Evolutionary conservation across 768 basidiomycete species (phyloP), one percentile per base, ranked within the genome.

Genomic region (Lentinula aciculospora): DNA sequence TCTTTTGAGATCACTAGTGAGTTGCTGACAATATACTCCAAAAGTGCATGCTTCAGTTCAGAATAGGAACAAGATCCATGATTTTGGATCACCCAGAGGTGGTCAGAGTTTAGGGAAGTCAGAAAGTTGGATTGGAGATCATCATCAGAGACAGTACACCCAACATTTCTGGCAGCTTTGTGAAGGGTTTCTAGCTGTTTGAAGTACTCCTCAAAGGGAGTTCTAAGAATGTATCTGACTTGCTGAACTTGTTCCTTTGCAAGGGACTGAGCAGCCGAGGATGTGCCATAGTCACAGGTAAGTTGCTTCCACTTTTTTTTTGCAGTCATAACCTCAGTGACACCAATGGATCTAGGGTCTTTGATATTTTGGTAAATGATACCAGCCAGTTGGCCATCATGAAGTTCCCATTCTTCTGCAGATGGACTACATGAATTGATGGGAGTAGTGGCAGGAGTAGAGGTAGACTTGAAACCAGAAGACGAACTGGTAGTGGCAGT

Each of bases 361-460:
- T n/a, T 12, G 34, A 53, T 29, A 15, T 53, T 53, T 23, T 53
- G 50, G 28, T 53, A 53, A 7, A 53, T 53, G 34, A 53, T 34
- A 37, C 50, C 50, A 23, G 50, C 32, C 8, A 53, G 34, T 3
- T n/a, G 50, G 3, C 50, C 31, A 23, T 53, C 50, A 7, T n/a
- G 29, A 37, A 53, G 37, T 32, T 36, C 32, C 50, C 50, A 53
- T 53, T 53, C 25, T 2, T 53, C 50, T 6, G 19, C 12, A 34
- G 50, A 53, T 3, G 50, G 50, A 39, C 4, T 39, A 36, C 8
- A 23, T 17, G 50, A 53, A 27, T 53, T 53, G 25, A 53, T 36
- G 3, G 37, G 21, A 36, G 50, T 36, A 10, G 28, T 6, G 7
- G 34, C 31, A 19, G 34, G 4, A 29, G 47, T 27, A 13, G 8